Evolutionary conservation across 257 asterid species (phyloP), one percentile per base, ranked within the genome.

Genomic region (Solanum chiquidenum): DNA sequence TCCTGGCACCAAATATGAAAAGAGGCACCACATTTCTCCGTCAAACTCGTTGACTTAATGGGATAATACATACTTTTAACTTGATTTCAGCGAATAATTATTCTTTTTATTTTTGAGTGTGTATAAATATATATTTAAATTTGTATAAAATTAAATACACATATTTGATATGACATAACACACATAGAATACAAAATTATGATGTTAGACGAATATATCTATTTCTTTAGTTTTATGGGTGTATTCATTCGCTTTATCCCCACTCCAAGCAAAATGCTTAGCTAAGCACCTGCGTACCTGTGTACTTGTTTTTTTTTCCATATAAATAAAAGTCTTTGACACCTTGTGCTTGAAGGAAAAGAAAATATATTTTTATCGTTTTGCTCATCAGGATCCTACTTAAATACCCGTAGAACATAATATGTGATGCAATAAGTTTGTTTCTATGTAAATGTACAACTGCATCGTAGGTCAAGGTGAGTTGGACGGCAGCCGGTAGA

Each of bases 71-170:
- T 44, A 44, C 2, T 44, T 44, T 44, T 44, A 44, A 12, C 1
- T 12, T 44, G 49, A 42, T 0, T 42, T 42, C 0, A 42, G 0
- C 1, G 4, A 42, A 42, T 42, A 44, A 44, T 0, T 11, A 0
- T 44, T 2, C 0, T 44, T 0, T 0, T 44, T 0, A 44, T 12
- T 0, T 44, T 44, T 44, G 1, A 44, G 0, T 0, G 16, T 44
- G 6, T 11, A 44, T 44, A 44, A 11, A 4, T 44, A 44, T 16
- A 44, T 0, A 12, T 44, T 44, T 44, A 44, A 44, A 49, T 14
- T 49, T 49, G 14, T 4, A 52, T 5, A 16, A 52, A 52, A 52
- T 44, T 49, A 52, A 16, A 52, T 16, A 52, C 0, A 46, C 0
- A 46, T 1, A 46, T 46, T 46, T 46, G 4, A 13, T 3, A 16